Evolutionary conservation across 208 protist species (phyloP), one percentile per base, ranked within the genome.

Genomic region (Leishmania guyanensis): DNA sequence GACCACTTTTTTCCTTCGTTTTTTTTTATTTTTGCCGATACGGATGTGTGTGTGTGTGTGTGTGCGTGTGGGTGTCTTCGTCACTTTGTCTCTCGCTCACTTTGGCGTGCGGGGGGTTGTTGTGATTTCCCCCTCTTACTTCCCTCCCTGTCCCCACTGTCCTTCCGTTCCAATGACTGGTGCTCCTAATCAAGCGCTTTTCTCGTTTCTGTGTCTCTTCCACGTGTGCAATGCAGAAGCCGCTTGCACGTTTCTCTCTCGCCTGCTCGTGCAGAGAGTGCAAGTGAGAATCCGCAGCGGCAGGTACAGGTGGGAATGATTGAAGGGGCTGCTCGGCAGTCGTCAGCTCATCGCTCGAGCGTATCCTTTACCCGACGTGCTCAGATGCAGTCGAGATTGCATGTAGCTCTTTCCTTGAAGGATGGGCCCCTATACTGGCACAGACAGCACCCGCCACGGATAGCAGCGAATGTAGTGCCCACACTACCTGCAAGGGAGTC

Each of bases 201-300:
- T 29, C 17, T 43, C 29, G 62, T 39, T 70, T 70, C 39, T 26
- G 22, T 82, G 77, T 77, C 51, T 81, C 70, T 50, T 81, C 33
- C 71, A 82, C 20, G 36, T 39, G 58, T 77, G 48, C 53, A 56
- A 71, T 58, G 22, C 20, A 29, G 48, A 20, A 1, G 39, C n/a
- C n/a, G 43, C 29, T 75, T 56, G 33, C 66, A 48, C 53, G 69
- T 5, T 83, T 77, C 33, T 29, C 77, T 20, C 26, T 68, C 26
- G 12, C 29, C 62, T 12, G 62, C 29, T 0, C 29, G 29, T 68
- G 26, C 62, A 36, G 5, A 39, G 14, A 68, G 39, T 39, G 26
- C 62, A 29, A 14, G 62, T 20, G 62, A 39, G 62, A 12, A 16
- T 39, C 26, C 62, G 14, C 62, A 39, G 10, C 12, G 22, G 29